Percentiles rank a stretch among this genome's conserved stretches.
These are phyloP conservation scores for Isatis lusitanica DNA, from an alignment of 441 rosid species.

Conservation along the genomic window DNA sequence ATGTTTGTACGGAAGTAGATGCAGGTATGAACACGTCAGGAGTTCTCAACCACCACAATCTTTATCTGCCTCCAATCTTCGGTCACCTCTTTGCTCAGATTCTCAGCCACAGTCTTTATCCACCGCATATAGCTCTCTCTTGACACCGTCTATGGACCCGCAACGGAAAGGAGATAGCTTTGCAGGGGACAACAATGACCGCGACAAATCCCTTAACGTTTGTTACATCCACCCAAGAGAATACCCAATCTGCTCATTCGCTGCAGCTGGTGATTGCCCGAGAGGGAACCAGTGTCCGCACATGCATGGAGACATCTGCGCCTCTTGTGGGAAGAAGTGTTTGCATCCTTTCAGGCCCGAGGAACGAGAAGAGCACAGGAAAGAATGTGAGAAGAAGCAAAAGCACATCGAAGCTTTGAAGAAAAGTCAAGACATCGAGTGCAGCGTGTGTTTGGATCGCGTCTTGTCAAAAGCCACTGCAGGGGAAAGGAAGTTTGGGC, in stretches of 20 bases:
- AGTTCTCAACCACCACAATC: slow-evolving; percentile 46
- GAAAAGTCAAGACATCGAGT: slow-evolving; percentile 35
- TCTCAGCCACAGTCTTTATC: slow-evolving; percentile 31
- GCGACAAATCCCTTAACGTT: slow-evolving; percentile 43
- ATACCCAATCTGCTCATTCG: slow-evolving; percentile 76
- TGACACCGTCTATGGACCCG: slow-evolving; percentile 19
- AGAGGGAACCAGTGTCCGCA: slow-evolving; percentile 83
- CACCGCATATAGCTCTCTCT: slow-evolving; percentile 38
- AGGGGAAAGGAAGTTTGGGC: slow-evolving; percentile 57
- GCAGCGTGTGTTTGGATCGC: slow-evolving; percentile 59
- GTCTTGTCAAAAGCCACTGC: slow-evolving; percentile 80
- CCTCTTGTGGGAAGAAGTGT: slow-evolving; percentile 82
- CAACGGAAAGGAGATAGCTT: slow-evolving; percentile 37
- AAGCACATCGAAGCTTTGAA: slow-evolving; percentile 38
- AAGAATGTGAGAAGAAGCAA: slow-evolving; percentile 45
- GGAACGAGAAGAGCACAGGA: slow-evolving; percentile 78
- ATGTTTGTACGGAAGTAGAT: slow-evolving; percentile 82
- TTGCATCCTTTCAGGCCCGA: slow-evolving; percentile 87
- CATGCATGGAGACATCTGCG: slow-evolving; percentile 85
- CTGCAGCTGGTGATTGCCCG: slow-evolving; percentile 88
- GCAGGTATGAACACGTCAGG: slow-evolving; percentile 83
- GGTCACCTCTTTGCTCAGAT: slow-evolving; percentile 36
- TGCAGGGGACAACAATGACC: slow-evolving; percentile 35
- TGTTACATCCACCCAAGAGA: slow-evolving; percentile 48
- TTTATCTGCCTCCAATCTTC: slow-evolving; percentile 45